Percentiles rank a stretch among this genome's conserved stretches.
These are phyloP conservation scores for Carex sylvatica DNA, from an alignment of 202 grass and related monocot genomes.

Conservation along the genomic window DNA sequence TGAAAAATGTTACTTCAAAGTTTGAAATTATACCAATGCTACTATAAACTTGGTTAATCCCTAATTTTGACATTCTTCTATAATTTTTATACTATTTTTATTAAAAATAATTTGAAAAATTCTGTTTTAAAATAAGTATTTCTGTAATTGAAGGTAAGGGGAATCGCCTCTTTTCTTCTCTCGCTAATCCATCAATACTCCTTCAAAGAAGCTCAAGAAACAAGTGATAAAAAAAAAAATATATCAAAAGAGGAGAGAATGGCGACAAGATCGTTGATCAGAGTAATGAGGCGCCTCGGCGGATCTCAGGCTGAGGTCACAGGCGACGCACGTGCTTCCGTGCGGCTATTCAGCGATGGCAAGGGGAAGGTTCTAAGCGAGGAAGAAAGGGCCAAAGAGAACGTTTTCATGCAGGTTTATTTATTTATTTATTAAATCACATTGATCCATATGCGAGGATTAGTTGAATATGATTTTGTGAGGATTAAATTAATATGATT, in stretches of 20 bases:
- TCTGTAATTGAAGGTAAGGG: no score
- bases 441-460: background rate
- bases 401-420: constrained; percentile 71
- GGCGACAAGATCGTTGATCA: constrained; percentile 62
- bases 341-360: constrained; percentile 47
- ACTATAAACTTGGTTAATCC: no score
- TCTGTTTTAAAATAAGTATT: no score
- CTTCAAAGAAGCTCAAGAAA: background rate
- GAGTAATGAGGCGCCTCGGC: constrained; percentile 40
- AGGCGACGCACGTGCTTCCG: background rate
- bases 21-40: no score
- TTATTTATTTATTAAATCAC: background rate
- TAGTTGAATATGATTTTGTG: background rate
- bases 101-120: no score
- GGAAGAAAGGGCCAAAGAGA: constrained; percentile 85
- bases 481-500: background rate
- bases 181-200: no score
- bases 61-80: no score
- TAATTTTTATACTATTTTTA: no score
- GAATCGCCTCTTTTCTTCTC: no score
- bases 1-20: no score
- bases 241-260: constrained; percentile 23
- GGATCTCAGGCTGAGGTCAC: constrained; percentile 20
- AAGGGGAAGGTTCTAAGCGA: constrained; percentile 74
- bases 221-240: background rate